These are phyloP conservation scores for Thozetella sp. DNA, from an alignment of 495 filamentous ascomycete genomes.

Conservation along the genomic window DNA sequence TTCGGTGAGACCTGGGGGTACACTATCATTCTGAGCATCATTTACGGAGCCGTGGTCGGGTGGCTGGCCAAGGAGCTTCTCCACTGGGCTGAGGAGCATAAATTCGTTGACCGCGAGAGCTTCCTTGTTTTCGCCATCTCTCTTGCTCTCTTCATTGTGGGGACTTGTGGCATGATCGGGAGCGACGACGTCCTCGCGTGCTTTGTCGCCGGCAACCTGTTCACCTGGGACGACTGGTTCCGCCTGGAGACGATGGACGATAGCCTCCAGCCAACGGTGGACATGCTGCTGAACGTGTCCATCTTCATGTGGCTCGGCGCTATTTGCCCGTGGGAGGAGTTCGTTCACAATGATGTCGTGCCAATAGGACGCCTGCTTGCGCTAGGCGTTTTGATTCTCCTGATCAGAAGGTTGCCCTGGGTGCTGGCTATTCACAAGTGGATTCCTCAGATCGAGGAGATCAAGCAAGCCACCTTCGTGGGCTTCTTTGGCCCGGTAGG, in stretches of 20 bases:
- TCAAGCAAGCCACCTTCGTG: conserved; percentile 76
- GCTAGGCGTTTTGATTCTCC: conserved; percentile 77
- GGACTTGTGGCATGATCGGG: conserved; percentile 87
- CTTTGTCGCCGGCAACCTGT: conserved; percentile 90
- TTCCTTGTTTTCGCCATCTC: conserved; percentile 73
- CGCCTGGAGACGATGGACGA: conserved; percentile 86
- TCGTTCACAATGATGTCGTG: conserved; percentile 68
- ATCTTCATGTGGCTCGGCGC: conserved; percentile 94
- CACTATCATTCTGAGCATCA: conserved; percentile 75
- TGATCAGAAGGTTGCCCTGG: conserved; percentile 78
- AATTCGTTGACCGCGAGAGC: conserved; percentile 86
- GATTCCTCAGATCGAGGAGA: conserved; percentile 79
- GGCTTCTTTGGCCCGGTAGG: conserved; percentile 96
- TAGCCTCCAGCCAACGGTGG: conserved; percentile 86
- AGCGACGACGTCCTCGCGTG: conserved; percentile 92
- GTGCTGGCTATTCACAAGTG: conserved; percentile 72
- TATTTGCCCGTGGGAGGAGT: conserved; percentile 79
- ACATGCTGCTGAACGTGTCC: conserved; percentile 75
- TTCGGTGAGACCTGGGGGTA: conserved; percentile 88
- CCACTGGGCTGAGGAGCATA: conserved; percentile 80
- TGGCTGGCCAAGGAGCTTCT: conserved; percentile 81
- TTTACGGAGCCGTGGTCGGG: conserved; percentile 77
- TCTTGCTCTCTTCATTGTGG: conserved; percentile 74
- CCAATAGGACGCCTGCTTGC: conserved; percentile 77
- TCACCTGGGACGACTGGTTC: conserved; percentile 95